Percentiles rank a stretch among this genome's conserved stretches.
These are phyloP conservation scores for Cladophialophora carrionii DNA, from an alignment of 2,329 filamentous ascomycete genomes.

Conservation along the genomic window DNA sequence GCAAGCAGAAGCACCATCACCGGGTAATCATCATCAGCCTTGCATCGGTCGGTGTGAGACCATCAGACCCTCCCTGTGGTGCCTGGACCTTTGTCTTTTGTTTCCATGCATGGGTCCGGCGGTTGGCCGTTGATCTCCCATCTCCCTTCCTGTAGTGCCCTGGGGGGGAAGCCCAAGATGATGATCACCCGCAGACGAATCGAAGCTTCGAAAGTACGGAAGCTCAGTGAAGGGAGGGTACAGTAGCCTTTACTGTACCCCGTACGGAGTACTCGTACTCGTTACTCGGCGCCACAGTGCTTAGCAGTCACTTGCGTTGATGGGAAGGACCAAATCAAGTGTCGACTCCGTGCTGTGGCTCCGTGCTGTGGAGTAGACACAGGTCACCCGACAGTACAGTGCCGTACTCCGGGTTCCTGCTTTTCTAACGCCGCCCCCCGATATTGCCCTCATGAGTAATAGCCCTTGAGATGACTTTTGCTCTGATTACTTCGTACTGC, in stretches of 20 bases:
- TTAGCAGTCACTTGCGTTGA: too few species aligned
- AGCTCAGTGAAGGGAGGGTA: too few species aligned
- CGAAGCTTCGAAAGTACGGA: background rate
- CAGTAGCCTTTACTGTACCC: too few species aligned
- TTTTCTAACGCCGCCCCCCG: background rate
- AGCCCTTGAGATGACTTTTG: background rate
- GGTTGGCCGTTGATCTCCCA: background rate
- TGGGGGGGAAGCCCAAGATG: background rate
- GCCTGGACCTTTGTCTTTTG: background rate
- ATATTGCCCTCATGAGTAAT: conserved; percentile 1
- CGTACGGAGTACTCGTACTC: background rate
- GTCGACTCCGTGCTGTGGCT: conserved; percentile 1
- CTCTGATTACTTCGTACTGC: too few species aligned
- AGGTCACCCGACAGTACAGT: too few species aligned
- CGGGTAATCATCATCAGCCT: background rate
- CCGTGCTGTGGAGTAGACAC: background rate
- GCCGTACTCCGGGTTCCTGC: too few species aligned
- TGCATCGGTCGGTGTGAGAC: background rate
- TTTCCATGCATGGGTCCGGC: conserved; percentile 3
- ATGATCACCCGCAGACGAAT: background rate
- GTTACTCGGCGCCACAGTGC: too few species aligned
- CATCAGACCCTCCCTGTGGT: too few species aligned
- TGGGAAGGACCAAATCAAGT: background rate
- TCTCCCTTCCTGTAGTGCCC: background rate
- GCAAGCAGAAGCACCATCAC: background rate